A percentile compares a stretch with the other conserved stretches of the same genome.
phyloP scores from a whole-genome alignment of 23 red algal species.

The Rhodosorus marinus region DNA sequence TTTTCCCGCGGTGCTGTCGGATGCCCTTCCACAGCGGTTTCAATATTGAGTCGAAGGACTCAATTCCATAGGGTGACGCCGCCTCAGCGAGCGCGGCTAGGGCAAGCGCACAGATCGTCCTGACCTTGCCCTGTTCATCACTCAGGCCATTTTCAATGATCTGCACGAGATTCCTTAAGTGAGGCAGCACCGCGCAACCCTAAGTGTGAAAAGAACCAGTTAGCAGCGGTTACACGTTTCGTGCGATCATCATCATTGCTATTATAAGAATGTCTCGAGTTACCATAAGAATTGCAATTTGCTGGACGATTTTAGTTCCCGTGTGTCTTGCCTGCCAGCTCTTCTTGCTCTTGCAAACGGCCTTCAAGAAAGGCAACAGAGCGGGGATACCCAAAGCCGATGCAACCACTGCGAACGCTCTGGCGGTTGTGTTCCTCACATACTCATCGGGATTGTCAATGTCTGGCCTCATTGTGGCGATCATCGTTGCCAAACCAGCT shows the following conservation, averaged over 20 bases:
- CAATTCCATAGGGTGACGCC: constrained; percentile 76
- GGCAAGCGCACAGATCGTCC: constrained; percentile 58
- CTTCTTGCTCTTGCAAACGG: constrained; percentile 78
- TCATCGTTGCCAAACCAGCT: constrained; percentile 70
- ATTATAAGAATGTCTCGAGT: too few relatives aligned
- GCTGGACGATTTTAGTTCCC: constrained; percentile 67
- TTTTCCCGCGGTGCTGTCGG: constrained; percentile 59
- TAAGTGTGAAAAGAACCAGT: too few relatives aligned
- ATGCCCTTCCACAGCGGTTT: constrained; percentile 77
- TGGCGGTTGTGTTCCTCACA: constrained; percentile 79
- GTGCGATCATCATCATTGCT: too few relatives aligned
- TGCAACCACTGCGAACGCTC: constrained; percentile 75
- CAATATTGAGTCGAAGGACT: constrained; percentile 67
- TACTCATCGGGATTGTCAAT: constrained; percentile 87
- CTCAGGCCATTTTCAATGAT: constrained; percentile 26
- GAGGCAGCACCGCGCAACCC: constrained; percentile 49
- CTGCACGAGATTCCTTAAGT: constrained; percentile 60
- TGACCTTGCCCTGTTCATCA: constrained; percentile 76
- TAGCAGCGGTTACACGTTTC: too few relatives aligned
- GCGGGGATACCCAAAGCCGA: constrained; percentile 66
- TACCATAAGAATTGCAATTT: constrained; percentile 62
- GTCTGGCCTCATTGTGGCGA: constrained; percentile 79
- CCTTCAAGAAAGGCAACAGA: constrained; percentile 56
- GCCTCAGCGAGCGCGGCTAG: constrained; percentile 62
- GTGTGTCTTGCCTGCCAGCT: constrained; percentile 87